Evolutionary conservation across 768 basidiomycete genomes (phyloP), one percentile per base, ranked within the genome.

Genomic region (Kwoniella pini): DNA sequence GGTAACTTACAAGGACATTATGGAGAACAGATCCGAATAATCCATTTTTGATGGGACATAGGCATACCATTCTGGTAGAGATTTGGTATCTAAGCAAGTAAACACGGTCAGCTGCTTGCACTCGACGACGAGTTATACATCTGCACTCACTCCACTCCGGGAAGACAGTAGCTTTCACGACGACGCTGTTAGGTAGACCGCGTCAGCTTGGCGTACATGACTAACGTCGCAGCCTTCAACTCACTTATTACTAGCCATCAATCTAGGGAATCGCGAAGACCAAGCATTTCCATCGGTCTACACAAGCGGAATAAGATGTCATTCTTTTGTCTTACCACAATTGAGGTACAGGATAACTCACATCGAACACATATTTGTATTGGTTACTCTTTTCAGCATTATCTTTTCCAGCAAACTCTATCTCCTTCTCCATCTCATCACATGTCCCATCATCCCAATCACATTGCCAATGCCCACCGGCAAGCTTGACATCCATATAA

Each of bases 31-130:
- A 48, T 80, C 79, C 27, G 77, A 79, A 65, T 77, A 80, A 54
- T 80, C 79, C 70, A 80, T 74, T 55, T 79, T 80, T 33, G 75
- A 71, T 4, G 79, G 79, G 4, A 80, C 77, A 61, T 80, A 80
- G 6, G 76, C 79, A 58, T 71, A 79, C 79, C 79, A 80, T 52
- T 77, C 74, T 4, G 79, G 79, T 40, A 79, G 61, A 4, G 71
- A 52, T 45, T 76, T 74, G 22, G 77, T 78, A 57, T 79, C 76
- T 77, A 36, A 1, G 21, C 2, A 26, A 12, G n/a, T n/a, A n/a
- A n/a, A 45, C 7, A 5, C 10, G 4, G 38, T 55, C 53, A 57
- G 36, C 30, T 38, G 33, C 11, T 30, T 19, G 19, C 12, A 38
- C 9, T 26, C 26, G 27, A 10, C 2, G 5, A 24, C 4, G 12